Percentiles rank a stretch among this genome's conserved stretches.
phyloP scores from a whole-genome alignment of 139 green algal species.

The Asterochloris sp. region DNA sequence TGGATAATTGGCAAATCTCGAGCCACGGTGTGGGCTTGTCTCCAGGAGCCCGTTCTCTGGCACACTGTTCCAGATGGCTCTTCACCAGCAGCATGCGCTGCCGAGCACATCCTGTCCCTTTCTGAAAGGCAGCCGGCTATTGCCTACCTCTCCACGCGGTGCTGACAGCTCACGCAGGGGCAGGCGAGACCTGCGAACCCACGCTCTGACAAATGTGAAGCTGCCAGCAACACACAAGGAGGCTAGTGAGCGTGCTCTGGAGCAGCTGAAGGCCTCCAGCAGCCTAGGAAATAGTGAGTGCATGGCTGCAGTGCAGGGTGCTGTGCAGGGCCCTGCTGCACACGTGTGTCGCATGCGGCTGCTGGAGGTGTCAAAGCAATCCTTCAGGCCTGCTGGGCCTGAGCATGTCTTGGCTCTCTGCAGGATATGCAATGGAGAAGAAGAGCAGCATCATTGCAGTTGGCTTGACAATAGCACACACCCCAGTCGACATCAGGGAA shows the following conservation, averaged over 20 bases:
- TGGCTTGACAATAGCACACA: conserved; percentile 93
- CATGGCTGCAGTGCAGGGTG: neutral
- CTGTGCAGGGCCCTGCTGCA: no score
- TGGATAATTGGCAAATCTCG: no score
- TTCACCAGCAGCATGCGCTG: no score
- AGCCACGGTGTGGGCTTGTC: no score
- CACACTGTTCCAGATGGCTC: no score
- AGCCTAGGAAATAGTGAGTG: conserved; percentile 14
- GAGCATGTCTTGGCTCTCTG: neutral
- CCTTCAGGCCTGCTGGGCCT: neutral
- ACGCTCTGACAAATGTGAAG: conserved; percentile 15
- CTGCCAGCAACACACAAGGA: conserved; percentile 60
- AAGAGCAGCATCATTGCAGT: conserved; percentile 96
- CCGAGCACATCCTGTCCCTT: no score
- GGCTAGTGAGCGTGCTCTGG: conserved; percentile 52
- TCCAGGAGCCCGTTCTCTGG: no score
- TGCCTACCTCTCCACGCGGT: no score
- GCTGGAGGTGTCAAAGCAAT: no score
- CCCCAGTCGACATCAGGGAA: conserved; percentile 95
- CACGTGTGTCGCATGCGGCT: no score
- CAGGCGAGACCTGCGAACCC: neutral
- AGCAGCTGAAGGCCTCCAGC: conserved; percentile 46
- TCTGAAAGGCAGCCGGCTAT: no score
- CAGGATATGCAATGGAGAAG: conserved; percentile 87
- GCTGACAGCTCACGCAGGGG: neutral